Evolutionary conservation across 495 filamentous ascomycete species (phyloP).

Genomic region (Penicillium roqueforti): DNA sequence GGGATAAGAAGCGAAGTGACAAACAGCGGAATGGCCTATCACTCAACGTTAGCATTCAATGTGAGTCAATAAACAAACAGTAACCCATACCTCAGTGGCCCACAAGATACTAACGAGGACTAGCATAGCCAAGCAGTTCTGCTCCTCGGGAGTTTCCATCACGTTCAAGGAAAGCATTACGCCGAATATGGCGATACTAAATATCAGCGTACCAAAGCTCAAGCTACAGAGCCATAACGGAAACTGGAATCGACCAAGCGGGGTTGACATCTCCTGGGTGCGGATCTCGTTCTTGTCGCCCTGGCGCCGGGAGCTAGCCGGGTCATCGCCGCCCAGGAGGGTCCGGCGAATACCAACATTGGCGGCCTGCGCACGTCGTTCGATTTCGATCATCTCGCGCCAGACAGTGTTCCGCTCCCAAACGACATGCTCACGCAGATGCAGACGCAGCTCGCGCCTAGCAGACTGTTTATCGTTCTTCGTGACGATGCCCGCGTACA

Average conservation of each 20-base stretch:
- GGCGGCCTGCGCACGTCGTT: constrained; percentile 91
- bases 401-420: constrained; percentile 99
- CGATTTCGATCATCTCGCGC: constrained; percentile 98
- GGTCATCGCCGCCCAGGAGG: constrained; percentile 72
- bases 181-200: constrained; percentile 67
- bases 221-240: constrained; percentile 81
- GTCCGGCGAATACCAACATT: constrained; percentile 78
- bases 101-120: constrained; percentile 91
- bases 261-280: constrained; percentile 70
- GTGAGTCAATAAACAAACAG: constrained; percentile 3
- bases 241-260: constrained; percentile 68
- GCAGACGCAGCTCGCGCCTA: constrained; percentile 78
- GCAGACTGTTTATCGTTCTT: constrained; percentile 70
- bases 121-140: constrained; percentile 92
- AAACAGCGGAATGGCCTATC: constrained; percentile 88
- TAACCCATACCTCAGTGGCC: constrained; percentile 80
- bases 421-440: constrained; percentile 94
- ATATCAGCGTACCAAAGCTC: constrained; percentile 72
- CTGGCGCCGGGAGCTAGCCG: constrained; percentile 65
- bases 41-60: constrained; percentile 4
- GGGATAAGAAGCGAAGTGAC: constrained; percentile 93
- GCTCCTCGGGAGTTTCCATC: constrained; percentile 80
- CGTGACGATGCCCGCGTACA: constrained; percentile 78
- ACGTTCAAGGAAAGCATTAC: constrained; percentile 68
- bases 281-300: constrained; percentile 69